Evolutionary conservation across 164 flowering plant species (phyloP).

Genomic region (Euptelea pleiosperma): DNA sequence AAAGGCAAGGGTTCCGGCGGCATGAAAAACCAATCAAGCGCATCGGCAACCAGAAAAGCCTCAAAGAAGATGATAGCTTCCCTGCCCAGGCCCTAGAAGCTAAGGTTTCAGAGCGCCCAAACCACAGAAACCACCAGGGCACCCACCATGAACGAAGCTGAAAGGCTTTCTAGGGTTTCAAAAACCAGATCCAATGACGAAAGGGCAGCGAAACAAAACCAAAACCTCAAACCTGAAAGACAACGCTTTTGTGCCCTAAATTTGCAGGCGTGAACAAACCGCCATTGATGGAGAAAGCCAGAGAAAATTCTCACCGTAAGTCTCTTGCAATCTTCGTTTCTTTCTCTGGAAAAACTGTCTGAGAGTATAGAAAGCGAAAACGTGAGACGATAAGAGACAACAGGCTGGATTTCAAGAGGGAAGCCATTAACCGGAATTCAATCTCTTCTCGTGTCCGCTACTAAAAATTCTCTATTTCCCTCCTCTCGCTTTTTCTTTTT

Average conservation of each 20-base stretch:
- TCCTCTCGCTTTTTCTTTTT: background rate
- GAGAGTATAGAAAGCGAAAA: conserved; percentile 23
- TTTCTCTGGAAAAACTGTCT: conserved; percentile 11
- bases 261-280: background rate
- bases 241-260: conserved; percentile 17
- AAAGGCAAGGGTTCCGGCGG: conserved; percentile 91
- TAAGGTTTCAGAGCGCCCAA: conserved; percentile 5
- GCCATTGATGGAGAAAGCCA: background rate
- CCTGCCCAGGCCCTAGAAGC: conserved; percentile 12
- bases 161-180: conserved; percentile 7
- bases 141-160: background rate
- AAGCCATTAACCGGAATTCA: background rate
- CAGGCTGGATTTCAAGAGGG: conserved; percentile 17
- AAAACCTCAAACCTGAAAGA: background rate
- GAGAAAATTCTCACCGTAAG: conserved; percentile 3
- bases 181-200: conserved; percentile 12
- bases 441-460: background rate
- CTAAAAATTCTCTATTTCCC: background rate
- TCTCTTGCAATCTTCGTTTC: background rate
- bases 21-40: conserved; percentile 57
- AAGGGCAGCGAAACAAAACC: background rate
- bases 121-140: background rate
- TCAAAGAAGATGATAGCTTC: background rate
- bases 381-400: conserved; percentile 44
- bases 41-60: conserved; percentile 32